A percentile compares a stretch with the other conserved stretches of the same genome.
Evolutionary conservation across 2,329 filamentous ascomycete genomes (phyloP).

Genomic region (Sclerotinia trifoliorum): DNA sequence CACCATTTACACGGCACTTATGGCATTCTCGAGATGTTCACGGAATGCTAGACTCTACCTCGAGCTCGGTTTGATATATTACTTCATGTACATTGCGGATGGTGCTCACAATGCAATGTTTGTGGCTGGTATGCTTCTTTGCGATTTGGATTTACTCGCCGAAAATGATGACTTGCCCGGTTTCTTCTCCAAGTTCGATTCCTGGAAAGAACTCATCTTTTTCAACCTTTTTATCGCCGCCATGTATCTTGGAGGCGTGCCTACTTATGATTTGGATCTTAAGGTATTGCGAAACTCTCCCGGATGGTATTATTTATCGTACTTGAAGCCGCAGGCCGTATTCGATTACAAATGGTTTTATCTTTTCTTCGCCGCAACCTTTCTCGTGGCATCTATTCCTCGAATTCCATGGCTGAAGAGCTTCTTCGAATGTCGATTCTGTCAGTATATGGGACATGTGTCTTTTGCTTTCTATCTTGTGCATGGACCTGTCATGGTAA

Average conservation of each 20-base stretch:
- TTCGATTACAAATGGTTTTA: conserved; percentile 69
- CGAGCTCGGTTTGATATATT: conserved; percentile 54
- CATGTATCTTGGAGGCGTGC: conserved; percentile 60
- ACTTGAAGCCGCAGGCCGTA: conserved; percentile 63
- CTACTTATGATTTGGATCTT: conserved; percentile 51
- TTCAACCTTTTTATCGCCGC: conserved; percentile 52
- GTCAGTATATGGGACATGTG: conserved; percentile 61
- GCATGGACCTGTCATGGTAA: conserved; percentile 61
- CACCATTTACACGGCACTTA: conserved; percentile 55
- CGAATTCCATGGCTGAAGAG: conserved; percentile 57
- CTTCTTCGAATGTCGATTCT: conserved; percentile 58
- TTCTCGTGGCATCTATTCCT: conserved; percentile 55
- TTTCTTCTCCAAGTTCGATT: conserved; percentile 47
- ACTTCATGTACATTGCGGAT: conserved; percentile 68
- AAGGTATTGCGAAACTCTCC: conserved; percentile 52
- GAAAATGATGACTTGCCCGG: conserved; percentile 50
- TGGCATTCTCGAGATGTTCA: conserved; percentile 55
- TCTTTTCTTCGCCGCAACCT: conserved; percentile 58
- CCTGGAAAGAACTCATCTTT: conserved; percentile 52
- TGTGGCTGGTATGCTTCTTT: conserved; percentile 58
- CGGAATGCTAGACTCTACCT: conserved; percentile 55
- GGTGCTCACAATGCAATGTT: conserved; percentile 63
- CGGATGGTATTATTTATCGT: conserved; percentile 46
- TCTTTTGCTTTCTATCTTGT: conserved; percentile 64
- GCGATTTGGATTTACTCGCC: conserved; percentile 59